Conservation (phyloP, 176 grass and related monocot genomes). For the Oryza meyeriana region DNA sequence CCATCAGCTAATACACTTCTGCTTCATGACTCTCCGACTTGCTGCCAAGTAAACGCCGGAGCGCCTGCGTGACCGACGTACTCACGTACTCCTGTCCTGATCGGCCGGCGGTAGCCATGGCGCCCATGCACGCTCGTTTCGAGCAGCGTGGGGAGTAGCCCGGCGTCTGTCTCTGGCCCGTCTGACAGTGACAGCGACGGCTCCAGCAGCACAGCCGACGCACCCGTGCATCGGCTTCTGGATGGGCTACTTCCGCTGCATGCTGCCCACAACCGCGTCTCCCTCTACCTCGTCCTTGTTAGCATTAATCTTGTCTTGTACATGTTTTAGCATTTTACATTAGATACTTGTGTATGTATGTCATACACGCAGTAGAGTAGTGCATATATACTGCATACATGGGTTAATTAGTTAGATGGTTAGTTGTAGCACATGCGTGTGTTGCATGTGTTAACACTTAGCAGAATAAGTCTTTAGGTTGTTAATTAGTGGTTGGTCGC, state of each 20-base stretch:
- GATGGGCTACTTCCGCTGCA: conserved; percentile 43
- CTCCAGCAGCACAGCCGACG: conserved; percentile 19
- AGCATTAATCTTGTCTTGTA: too few species aligned
- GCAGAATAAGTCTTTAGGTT: too few species aligned
- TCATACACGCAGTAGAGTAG: too few species aligned
- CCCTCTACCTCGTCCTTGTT: conserved; percentile 35
- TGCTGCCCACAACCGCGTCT: conserved; percentile 34
- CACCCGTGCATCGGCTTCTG: conserved; percentile 47
- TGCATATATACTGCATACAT: too few species aligned
- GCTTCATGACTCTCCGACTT: background rate
- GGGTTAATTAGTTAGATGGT: too few species aligned
- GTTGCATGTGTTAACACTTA: too few species aligned
- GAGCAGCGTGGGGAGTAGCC: conserved; percentile 26
- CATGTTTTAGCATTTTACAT: too few species aligned
- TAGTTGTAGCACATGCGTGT: too few species aligned
- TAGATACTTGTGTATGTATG: too few species aligned
- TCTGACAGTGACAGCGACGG: conserved; percentile 48
- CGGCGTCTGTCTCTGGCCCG: background rate
- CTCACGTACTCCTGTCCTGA: background rate
- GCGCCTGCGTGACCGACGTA: too few species aligned
- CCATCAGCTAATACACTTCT: background rate
- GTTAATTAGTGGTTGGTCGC: too few species aligned
- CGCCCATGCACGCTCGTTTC: background rate
- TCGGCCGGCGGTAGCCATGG: background rate
- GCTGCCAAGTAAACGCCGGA: background rate